A percentile compares a stretch with the other conserved stretches of the same genome.
phyloP scores from a whole-genome alignment of 148 eudicot genomes.

The Rhododendron ovatum region DNA sequence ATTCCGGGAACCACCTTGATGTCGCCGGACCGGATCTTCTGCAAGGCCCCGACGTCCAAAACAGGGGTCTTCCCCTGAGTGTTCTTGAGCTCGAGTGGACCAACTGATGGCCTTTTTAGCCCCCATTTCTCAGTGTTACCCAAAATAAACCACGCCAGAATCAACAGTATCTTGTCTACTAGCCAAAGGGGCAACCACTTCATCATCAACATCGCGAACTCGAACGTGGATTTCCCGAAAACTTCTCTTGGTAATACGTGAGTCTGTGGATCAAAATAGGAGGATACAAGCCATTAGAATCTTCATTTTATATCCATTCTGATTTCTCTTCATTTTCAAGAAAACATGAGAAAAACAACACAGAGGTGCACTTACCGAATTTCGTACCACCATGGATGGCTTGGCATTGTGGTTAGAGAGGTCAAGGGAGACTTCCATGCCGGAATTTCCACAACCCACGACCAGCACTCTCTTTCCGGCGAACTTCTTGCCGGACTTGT shows the following conservation, averaged over 20 bases:
- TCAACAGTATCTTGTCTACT: conserved; percentile 59
- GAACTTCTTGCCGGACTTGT: conserved; percentile 67
- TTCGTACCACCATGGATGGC: conserved; percentile 71
- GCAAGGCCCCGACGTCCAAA: conserved; percentile 70
- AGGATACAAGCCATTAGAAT: not conserved
- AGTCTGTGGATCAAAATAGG: conserved; percentile 36
- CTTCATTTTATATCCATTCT: not conserved
- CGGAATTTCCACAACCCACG: conserved; percentile 93
- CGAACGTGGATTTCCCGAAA: conserved; percentile 70
- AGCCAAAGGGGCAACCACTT: conserved; percentile 87
- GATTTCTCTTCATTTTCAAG: not conserved
- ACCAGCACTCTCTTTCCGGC: conserved; percentile 64
- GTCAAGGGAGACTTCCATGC: conserved; percentile 94
- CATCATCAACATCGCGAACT: conserved; percentile 54
- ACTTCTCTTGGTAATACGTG: conserved; percentile 84
- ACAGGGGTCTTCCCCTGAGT: conserved; percentile 81
- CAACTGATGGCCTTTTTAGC: conserved; percentile 55
- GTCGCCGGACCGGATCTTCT: conserved; percentile 57
- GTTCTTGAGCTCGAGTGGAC: conserved; percentile 78
- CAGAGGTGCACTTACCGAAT: conserved; percentile 49
- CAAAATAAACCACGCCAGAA: conserved; percentile 61
- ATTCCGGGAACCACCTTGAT: conserved; percentile 69
- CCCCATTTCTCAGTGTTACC: conserved; percentile 60
- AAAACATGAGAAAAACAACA: not conserved
- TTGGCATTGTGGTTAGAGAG: conserved; percentile 67